Conservation (phyloP, 768 basidiomycete species). For the Lactarius trivialis region DNA sequence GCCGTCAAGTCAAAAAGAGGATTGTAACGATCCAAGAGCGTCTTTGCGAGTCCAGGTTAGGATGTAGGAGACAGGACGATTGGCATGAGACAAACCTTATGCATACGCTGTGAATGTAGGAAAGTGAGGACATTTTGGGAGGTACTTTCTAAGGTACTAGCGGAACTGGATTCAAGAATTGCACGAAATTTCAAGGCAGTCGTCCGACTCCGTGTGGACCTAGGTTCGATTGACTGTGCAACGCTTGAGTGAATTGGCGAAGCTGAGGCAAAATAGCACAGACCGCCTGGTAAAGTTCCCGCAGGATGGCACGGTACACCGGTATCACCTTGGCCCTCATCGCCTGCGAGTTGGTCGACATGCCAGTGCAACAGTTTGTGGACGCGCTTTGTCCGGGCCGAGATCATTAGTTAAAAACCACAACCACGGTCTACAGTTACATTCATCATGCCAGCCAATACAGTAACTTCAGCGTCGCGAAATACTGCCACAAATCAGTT, state of each 20-base stretch:
- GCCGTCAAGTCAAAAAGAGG: constrained; percentile 72
- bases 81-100: constrained; percentile 54
- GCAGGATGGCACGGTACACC: constrained; percentile 46
- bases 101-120: constrained; percentile 61
- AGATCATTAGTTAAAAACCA: neutral
- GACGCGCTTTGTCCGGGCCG: neutral
- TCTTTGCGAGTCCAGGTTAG: constrained; percentile 36
- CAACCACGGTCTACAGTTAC: neutral
- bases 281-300: constrained; percentile 51
- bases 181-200: constrained; percentile 49
- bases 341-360: constrained; percentile 1
- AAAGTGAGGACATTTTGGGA: constrained; percentile 60
- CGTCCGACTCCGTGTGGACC: constrained; percentile 34
- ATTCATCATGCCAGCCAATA: neutral
- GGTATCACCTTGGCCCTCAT: constrained; percentile 22
- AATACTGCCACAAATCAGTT: neutral
- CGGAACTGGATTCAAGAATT: constrained; percentile 36
- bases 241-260: constrained; percentile 5
- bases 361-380: neutral
- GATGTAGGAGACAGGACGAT: neutral
- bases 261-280: constrained; percentile 26
- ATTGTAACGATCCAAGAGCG: constrained; percentile 80
- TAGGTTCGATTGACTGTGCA: constrained; percentile 36
- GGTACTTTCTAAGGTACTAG: constrained; percentile 36
- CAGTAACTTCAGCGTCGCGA: neutral